phyloP scores from a whole-genome alignment of 2,329 filamentous ascomycete species.

The Arthrobotrys iridis region DNA sequence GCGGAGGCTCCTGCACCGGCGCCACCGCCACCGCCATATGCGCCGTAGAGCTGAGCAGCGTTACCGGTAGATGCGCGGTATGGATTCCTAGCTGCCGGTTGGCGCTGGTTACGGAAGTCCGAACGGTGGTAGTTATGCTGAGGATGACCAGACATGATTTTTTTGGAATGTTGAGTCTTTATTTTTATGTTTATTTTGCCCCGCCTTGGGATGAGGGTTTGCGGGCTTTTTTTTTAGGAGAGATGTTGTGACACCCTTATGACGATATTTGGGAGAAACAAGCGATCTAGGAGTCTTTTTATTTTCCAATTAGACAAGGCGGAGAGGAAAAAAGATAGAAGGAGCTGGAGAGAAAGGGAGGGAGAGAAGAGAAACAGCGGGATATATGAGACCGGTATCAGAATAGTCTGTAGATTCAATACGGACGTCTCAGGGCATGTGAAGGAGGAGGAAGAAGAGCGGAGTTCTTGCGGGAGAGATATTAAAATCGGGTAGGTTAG shows the following conservation, averaged over 20 bases:
- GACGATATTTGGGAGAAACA: background rate
- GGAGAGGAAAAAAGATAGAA: no score
- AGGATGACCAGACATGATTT: constrained; percentile 34
- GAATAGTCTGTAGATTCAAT: background rate
- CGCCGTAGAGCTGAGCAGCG: constrained; percentile 16
- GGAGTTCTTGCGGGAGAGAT: constrained; percentile 2
- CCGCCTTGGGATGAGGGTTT: constrained; percentile 24
- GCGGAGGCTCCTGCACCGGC: constrained; percentile 4
- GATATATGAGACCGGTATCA: constrained; percentile 4
- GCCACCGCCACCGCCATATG: constrained; percentile 26
- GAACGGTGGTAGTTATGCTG: constrained; percentile 32
- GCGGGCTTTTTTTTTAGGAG: background rate
- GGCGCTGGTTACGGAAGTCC: constrained; percentile 24
- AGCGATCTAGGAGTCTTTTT: constrained; percentile 12
- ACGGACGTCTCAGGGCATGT: background rate
- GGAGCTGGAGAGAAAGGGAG: background rate
- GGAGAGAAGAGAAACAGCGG: background rate
- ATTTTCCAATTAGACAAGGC: background rate
- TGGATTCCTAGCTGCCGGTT: constrained; percentile 29
- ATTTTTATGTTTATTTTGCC: background rate
- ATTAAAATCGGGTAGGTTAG: constrained; percentile 4
- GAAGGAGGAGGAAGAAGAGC: background rate
- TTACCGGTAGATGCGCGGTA: constrained; percentile 47
- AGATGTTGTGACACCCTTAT: background rate
- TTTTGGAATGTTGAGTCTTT: no score